Evolutionary conservation across 2,329 filamentous ascomycete genomes (phyloP).

Genomic region (Calycina herbarum): DNA sequence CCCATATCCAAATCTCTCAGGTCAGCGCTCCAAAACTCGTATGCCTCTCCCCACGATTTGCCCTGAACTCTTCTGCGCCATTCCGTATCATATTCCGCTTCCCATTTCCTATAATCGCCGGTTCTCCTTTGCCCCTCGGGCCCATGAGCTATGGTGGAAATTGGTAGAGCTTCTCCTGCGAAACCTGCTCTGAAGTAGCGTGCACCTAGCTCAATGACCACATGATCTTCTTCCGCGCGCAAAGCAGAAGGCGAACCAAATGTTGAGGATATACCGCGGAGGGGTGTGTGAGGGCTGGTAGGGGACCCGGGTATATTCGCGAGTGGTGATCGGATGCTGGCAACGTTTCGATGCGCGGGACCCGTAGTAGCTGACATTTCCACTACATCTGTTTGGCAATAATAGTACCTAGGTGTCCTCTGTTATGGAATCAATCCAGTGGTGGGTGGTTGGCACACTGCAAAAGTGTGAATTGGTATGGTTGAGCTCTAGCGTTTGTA

Average conservation of each 20-base stretch:
- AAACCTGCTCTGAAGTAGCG: constrained; percentile 81
- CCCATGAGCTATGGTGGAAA: constrained; percentile 67
- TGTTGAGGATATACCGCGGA: constrained; percentile 48
- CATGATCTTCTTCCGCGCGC: constrained; percentile 76
- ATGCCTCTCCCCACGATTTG: constrained; percentile 60
- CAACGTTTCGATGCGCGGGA: constrained; percentile 58
- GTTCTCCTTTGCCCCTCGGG: constrained; percentile 74
- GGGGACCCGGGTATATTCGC: constrained; percentile 33
- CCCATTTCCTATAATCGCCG: constrained; percentile 79
- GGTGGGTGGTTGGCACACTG: background rate
- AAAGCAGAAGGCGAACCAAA: constrained; percentile 62
- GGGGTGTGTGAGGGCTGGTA: constrained; percentile 60
- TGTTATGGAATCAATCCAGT: background rate
- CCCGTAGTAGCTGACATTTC: constrained; percentile 32
- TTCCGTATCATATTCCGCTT: constrained; percentile 50
- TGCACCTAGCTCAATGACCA: constrained; percentile 81
- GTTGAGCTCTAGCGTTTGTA: no score
- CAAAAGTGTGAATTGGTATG: no score
- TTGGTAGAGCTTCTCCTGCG: constrained; percentile 78
- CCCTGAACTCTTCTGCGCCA: constrained; percentile 49
- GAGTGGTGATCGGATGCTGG: constrained; percentile 50
- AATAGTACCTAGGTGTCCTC: background rate
- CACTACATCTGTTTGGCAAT: background rate
- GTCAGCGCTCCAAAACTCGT: constrained; percentile 80
- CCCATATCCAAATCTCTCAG: constrained; percentile 72